Evolutionary conservation across 1,139 yeast genomes (phyloP).

Genomic region (Kodamaea arcana): DNA sequence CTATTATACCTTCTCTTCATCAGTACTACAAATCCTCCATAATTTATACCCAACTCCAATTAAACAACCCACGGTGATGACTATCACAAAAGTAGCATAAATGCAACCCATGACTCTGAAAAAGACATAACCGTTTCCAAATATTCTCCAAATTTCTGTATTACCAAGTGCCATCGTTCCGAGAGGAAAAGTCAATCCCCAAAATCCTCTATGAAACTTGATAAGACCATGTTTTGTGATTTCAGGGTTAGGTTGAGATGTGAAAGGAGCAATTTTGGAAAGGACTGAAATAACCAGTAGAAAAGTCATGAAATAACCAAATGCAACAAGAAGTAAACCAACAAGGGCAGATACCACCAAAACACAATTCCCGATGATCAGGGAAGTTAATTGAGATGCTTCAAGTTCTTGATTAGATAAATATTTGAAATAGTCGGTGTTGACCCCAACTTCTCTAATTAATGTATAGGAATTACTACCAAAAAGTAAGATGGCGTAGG

Average conservation of each 20-base stretch:
- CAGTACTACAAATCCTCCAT: not conserved
- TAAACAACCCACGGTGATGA: conserved; percentile 34
- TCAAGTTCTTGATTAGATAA: not conserved
- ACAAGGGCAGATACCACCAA: conserved; percentile 20
- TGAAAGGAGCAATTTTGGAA: conserved; percentile 19
- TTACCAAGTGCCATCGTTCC: conserved; percentile 76
- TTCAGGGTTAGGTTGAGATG: conserved; percentile 14
- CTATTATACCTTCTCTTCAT: not conserved
- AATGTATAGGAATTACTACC: conserved; percentile 36
- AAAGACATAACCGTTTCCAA: conserved; percentile 40
- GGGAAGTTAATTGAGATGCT: conserved; percentile 2
- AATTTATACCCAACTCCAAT: conserved; percentile 19
- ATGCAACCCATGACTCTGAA: conserved; percentile 61
- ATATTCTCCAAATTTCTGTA: conserved; percentile 42
- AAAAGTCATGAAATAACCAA: conserved; percentile 22
- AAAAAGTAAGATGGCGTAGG: conserved; percentile 59
- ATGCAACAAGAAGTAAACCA: conserved; percentile 15
- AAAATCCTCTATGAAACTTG: conserved; percentile 59
- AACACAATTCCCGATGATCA: conserved; percentile 16
- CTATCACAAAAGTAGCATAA: conserved; percentile 47
- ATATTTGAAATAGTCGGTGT: conserved; percentile 8
- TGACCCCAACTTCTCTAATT: conserved; percentile 8
- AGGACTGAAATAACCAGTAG: conserved; percentile 17
- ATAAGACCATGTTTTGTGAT: conserved; percentile 23
- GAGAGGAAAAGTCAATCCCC: conserved; percentile 88